Percentiles rank a stretch among this genome's conserved stretches.
These are phyloP conservation scores for Moringa oleifera DNA, from an alignment of 345 rosid genomes.

Conservation along the genomic window DNA sequence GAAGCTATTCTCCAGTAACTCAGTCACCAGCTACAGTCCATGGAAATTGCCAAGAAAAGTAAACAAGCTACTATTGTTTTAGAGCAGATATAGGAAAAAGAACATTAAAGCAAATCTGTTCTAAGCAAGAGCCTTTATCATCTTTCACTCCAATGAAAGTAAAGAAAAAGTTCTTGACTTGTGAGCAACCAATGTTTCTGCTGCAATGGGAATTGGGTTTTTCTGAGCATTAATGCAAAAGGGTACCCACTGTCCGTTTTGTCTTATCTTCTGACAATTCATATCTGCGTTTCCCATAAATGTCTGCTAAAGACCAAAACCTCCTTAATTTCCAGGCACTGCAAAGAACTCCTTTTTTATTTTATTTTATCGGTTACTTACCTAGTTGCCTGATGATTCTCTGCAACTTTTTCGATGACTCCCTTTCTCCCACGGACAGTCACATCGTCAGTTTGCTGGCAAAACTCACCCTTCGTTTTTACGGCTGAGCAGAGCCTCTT, in stretches of 20 bases:
- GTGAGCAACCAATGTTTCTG: constrained; percentile 2
- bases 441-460: neutral
- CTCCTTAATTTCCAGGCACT: neutral
- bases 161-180: neutral
- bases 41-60: constrained; percentile 20
- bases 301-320: neutral
- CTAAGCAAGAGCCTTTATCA: neutral
- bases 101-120: constrained; percentile 9
- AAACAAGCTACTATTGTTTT: constrained; percentile 9
- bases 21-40: neutral
- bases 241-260: no score
- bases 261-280: neutral
- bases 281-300: neutral
- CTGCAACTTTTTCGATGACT: constrained; percentile 16
- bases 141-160: neutral
- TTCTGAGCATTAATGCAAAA: no score
- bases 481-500: neutral
- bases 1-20: no score
- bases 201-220: no score
- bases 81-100: constrained; percentile 4
- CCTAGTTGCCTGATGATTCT: constrained; percentile 17
- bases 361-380: no score
- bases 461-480: neutral
- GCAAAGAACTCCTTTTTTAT: neutral
- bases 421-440: constrained; percentile 5